A percentile compares a stretch with the other conserved stretches of the same genome.
Evolutionary conservation across 2,329 filamentous ascomycete species (phyloP).

Genomic region (Aspergillus aculeatinus): DNA sequence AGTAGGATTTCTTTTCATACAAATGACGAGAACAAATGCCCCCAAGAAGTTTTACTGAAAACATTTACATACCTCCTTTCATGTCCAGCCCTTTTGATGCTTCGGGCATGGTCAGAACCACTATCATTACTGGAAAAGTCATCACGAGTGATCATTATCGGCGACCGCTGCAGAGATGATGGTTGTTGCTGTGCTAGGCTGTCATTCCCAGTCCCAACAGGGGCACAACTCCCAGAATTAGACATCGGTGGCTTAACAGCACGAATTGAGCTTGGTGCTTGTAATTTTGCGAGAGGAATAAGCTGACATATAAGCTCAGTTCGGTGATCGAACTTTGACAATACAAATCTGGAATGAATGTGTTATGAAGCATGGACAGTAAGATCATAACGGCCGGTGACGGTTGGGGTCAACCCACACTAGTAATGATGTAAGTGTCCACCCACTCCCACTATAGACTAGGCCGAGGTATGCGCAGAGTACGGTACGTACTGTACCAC

Average conservation of each 20-base stretch:
- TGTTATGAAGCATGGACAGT: not conserved
- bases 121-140: not conserved
- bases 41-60: not conserved
- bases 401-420: too few species aligned
- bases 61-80: not conserved
- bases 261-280: not conserved
- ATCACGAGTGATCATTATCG: not conserved
- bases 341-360: not conserved
- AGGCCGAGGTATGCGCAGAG: too few species aligned
- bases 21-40: not conserved
- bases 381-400: not conserved
- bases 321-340: not conserved
- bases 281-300: not conserved
- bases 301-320: not conserved
- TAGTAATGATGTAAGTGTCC: too few species aligned
- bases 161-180: not conserved
- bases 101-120: not conserved
- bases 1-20: not conserved
- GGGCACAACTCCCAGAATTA: not conserved
- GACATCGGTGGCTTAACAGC: not conserved
- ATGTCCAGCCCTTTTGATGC: not conserved
- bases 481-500: too few species aligned
- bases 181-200: not conserved
- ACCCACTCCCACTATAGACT: too few species aligned
- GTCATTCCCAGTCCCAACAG: not conserved